These are phyloP conservation scores for Irpex sp. DNA, from an alignment of 1,284 basidiomycete species.

Conservation along the genomic window DNA sequence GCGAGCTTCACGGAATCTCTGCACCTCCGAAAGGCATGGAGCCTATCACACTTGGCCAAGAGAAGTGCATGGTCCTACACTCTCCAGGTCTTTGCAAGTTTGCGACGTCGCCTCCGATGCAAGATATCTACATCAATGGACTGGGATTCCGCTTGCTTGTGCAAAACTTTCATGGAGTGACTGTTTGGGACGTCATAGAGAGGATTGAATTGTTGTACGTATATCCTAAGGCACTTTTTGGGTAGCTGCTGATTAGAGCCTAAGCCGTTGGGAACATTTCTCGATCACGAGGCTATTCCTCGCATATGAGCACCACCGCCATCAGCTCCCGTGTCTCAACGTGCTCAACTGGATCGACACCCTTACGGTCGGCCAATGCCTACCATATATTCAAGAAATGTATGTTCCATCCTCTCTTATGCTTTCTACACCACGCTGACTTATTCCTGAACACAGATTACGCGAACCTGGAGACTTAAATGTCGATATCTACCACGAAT, in stretches of 20 bases:
- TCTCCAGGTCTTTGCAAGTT: constrained; percentile 1
- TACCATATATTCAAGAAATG: not conserved
- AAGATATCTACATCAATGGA: not conserved
- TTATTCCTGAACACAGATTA: not conserved
- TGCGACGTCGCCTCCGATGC: not conserved
- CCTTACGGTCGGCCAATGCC: not conserved
- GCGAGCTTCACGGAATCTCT: not conserved
- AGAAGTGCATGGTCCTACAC: not conserved
- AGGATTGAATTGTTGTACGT: not conserved
- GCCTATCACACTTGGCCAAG: not conserved
- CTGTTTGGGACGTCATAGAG: constrained; percentile 1
- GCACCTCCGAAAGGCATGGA: not conserved
- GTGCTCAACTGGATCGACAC: not conserved
- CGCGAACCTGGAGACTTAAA: not conserved
- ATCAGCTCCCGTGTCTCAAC: not conserved
- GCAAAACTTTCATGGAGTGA: not conserved
- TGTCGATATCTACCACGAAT: not conserved
- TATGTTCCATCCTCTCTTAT: not conserved
- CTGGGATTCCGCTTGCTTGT: not conserved
- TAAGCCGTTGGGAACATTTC: not conserved
- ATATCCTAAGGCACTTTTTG: not conserved
- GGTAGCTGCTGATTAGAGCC: not conserved
- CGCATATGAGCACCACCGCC: not conserved
- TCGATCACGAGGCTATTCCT: not conserved
- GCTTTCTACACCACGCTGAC: too few species aligned